Evolutionary conservation across 2,329 filamentous ascomycete genomes (phyloP), one percentile per base, ranked within the genome.

Genomic region (Penicillium sp.): DNA sequence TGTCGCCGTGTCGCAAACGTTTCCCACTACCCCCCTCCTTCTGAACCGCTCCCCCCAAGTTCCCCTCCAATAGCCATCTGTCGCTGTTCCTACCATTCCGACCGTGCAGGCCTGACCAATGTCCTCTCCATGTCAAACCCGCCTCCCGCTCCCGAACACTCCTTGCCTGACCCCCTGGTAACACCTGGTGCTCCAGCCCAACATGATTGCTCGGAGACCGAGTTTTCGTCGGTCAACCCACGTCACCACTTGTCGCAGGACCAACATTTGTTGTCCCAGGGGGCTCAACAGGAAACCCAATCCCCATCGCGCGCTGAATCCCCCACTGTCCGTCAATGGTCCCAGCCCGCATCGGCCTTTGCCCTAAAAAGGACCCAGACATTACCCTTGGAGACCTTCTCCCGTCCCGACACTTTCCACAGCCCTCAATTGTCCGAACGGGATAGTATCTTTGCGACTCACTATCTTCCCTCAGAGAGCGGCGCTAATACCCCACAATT

Each of bases 381-480:
- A 44, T 60, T 64, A 55, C 69, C 72, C 19, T 55, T 63, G 43
- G 69, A 72, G 44, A 62, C 60, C 28, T 53, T 61, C 23, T 48
- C 66, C 54, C 68, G 60, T 23, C 62, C 67, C 10, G 64, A 66
- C 51, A 55, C 51, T 16, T 58, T 61, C 19, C 64, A 74, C 45
- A 69, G 67, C 26, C 82, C 83, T 44, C 83, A 83, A 71, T 74
- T 86, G 59, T 83, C 82, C 23, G 84, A 87, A 70, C 75, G 84
- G 63, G 84, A 87, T 69, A 84, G 80, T 70, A 86, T 87, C 67
- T 86, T 86, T 65, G 83, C 84, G 48, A 86, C 83, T 29, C 83
- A 83, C 60, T 87, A 86, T 68, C 71, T 81, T 1, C 75, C 77
- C 55, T 77, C 79, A 50, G 79, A 81, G 58, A 80, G 74, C 64